phyloP scores from a whole-genome alignment of 345 rosid species.

The Jatropha curcas region DNA sequence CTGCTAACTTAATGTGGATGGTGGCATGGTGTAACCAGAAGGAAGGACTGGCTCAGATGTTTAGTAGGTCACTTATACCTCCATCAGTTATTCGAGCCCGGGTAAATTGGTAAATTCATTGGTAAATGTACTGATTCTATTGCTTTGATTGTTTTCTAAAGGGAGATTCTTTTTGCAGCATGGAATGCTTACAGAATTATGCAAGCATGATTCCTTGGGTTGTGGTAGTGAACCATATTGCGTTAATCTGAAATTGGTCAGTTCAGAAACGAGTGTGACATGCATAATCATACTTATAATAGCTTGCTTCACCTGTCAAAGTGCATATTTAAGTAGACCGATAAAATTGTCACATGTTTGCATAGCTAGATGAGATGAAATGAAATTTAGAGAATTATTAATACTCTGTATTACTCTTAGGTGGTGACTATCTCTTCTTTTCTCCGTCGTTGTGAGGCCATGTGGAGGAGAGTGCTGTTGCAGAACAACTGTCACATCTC shows the following conservation, averaged over 20 bases:
- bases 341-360: not conserved
- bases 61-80: slow-evolving; percentile 53
- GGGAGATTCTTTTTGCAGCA: slow-evolving; percentile 45
- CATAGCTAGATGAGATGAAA: not conserved
- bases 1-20: slow-evolving; percentile 42
- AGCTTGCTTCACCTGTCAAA: slow-evolving; percentile 7
- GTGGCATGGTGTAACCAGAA: slow-evolving; percentile 61
- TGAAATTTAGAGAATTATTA: not conserved
- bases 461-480: slow-evolving; percentile 36
- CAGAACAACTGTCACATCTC: slow-evolving; percentile 20
- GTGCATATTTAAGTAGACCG: not conserved
- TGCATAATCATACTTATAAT: not conserved
- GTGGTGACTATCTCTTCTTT: slow-evolving; percentile 68
- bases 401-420: slow-evolving; percentile 33
- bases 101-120: slow-evolving; percentile 59
- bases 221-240: slow-evolving; percentile 48
- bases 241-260: slow-evolving; percentile 63
- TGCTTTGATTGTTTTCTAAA: not conserved
- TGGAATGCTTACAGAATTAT: slow-evolving; percentile 64
- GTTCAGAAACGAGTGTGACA: slow-evolving; percentile 18
- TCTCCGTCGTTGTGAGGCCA: slow-evolving; percentile 53
- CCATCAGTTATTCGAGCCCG: slow-evolving; percentile 54
- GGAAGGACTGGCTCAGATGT: slow-evolving; percentile 69
- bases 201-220: slow-evolving; percentile 55
- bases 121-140: slow-evolving; percentile 24